A percentile compares a stretch with the other conserved stretches of the same genome.
phyloP scores from a whole-genome alignment of 140 eudicot genomes.

The Stevia rebaudiana region DNA sequence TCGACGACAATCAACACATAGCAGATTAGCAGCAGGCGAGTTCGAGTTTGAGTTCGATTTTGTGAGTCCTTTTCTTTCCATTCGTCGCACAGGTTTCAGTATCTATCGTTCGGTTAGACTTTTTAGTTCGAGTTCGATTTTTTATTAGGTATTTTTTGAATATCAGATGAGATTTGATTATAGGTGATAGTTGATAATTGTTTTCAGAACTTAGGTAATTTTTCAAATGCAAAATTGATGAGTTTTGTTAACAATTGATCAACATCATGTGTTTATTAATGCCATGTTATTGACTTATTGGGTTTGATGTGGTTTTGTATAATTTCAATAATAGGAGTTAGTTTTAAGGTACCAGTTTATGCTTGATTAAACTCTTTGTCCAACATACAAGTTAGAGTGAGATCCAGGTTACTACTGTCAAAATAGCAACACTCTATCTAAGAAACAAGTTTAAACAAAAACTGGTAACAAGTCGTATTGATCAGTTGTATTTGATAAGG shows the following conservation, averaged over 20 bases:
- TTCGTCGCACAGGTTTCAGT: too few relatives aligned
- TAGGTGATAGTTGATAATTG: background rate
- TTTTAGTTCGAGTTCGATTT: too few relatives aligned
- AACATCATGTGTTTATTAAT: background rate
- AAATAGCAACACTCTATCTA: conserved; percentile 11
- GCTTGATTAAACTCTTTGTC: conserved; percentile 8
- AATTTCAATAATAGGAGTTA: background rate
- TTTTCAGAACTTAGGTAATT: background rate
- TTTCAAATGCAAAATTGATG: background rate
- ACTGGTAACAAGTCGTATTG: conserved; percentile 5
- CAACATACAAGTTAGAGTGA: conserved; percentile 17
- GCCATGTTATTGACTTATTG: conserved; percentile 6
- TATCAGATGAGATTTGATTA: background rate
- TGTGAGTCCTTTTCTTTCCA: too few relatives aligned
- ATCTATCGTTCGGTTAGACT: too few relatives aligned
- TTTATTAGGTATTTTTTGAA: background rate
- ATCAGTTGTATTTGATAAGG: background rate
- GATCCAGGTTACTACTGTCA: conserved; percentile 13
- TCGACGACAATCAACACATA: too few relatives aligned
- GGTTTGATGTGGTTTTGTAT: conserved; percentile 15
- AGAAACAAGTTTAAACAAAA: conserved; percentile 3
- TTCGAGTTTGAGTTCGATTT: too few relatives aligned
- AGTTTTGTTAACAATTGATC: background rate
- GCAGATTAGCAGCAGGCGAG: too few relatives aligned
- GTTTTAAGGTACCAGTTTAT: background rate